Evolutionary conservation across 2,329 filamentous ascomycete species (phyloP).

Genomic region (Neobulgaria alba): DNA sequence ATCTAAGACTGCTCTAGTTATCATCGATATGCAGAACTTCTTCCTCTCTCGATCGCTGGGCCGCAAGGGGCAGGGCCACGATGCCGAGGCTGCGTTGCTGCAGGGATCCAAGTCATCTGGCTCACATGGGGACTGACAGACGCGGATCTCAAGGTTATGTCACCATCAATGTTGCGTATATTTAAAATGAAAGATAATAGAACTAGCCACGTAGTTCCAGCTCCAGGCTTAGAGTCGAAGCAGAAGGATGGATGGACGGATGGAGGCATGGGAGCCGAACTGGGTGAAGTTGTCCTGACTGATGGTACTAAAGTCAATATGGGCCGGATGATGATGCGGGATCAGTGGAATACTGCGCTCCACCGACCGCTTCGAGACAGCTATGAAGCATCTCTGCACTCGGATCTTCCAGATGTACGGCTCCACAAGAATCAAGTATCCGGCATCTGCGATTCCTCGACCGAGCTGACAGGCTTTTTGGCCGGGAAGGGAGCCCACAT

Average conservation of each 20-base stretch:
- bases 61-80: not conserved
- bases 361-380: not conserved
- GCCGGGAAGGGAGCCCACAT: not conserved
- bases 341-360: not conserved
- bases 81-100: not conserved
- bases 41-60: not conserved
- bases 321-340: not conserved
- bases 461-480: not conserved
- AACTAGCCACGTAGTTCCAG: too few relatives aligned
- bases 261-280: not conserved
- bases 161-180: not conserved
- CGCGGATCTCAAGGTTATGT: not conserved
- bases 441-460: not conserved
- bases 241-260: not conserved
- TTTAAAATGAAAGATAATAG: too few relatives aligned
- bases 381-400: not conserved
- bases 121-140: not conserved
- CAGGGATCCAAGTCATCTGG: constrained; percentile 3
- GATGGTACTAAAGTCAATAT: not conserved
- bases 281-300: not conserved
- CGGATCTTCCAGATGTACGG: not conserved
- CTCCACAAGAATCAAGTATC: constrained; percentile 3
- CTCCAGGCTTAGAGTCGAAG: not conserved
- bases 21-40: constrained; percentile 7
- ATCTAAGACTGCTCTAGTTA: constrained; percentile 3